phyloP scores from a whole-genome alignment of 2,329 filamentous ascomycete species.

The Cladophialophora chaetospira region DNA sequence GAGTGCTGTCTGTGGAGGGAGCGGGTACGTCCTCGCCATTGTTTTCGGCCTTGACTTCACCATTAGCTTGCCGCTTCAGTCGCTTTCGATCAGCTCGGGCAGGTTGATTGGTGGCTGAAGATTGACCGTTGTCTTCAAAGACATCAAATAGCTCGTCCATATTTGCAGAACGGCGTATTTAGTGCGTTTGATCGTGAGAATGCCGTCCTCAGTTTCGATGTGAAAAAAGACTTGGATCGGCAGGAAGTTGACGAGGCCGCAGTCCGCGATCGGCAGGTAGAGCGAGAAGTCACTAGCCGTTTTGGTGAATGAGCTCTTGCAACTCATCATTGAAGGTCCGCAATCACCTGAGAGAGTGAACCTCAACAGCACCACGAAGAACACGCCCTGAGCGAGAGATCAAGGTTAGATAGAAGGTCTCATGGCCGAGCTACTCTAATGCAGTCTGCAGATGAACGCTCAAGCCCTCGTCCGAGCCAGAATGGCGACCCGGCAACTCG shows the following conservation, averaged over 20 bases:
- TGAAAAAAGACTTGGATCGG: conserved; percentile 3
- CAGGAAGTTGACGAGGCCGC: no score
- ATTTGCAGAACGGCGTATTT: conserved; percentile 20
- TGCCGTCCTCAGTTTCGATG: not conserved
- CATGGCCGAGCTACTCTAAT: not conserved
- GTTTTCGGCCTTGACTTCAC: conserved; percentile 63
- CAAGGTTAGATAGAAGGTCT: not conserved
- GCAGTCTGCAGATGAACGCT: conserved; percentile 74
- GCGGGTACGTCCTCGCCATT: conserved; percentile 17
- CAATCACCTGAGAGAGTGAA: conserved; percentile 6
- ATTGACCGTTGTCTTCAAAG: conserved; percentile 68
- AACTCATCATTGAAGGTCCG: conserved; percentile 1
- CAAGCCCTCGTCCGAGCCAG: conserved; percentile 64
- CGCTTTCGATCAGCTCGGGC: conserved; percentile 66
- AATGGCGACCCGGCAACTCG: conserved; percentile 64
- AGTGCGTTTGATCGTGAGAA: not conserved
- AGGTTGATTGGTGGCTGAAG: conserved; percentile 34
- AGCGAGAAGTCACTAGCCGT: not conserved
- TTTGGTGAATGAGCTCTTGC: not conserved
- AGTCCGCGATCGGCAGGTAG: conserved; percentile 2
- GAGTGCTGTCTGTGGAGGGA: conserved; percentile 7
- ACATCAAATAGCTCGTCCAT: conserved; percentile 85
- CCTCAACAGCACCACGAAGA: not conserved
- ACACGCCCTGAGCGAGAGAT: not conserved
- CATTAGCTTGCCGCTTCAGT: conserved; percentile 78